Percentiles rank a stretch among this genome's conserved stretches.
Conservation (phyloP, 352 stramenopile genomes). For the Pythium dissotocum region DNA sequence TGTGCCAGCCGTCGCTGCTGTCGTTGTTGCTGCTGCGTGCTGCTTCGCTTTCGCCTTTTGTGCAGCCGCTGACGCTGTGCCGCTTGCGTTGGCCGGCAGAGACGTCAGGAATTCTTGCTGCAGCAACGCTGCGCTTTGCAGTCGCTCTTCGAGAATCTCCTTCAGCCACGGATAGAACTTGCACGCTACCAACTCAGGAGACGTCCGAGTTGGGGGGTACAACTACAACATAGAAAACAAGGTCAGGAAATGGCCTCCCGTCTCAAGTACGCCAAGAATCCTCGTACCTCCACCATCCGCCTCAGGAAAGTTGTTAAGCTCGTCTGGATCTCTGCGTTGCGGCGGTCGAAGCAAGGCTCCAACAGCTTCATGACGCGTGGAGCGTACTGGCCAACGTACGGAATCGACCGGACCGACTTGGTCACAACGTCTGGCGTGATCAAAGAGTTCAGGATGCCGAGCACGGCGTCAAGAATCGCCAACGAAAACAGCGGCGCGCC, state of each 20-base stretch:
- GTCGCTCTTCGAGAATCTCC: conserved; percentile 81
- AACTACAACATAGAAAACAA: conserved; percentile 40
- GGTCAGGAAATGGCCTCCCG: background rate
- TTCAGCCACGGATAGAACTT: conserved; percentile 90
- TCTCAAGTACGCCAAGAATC: background rate
- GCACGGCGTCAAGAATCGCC: conserved; percentile 85
- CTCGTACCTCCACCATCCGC: conserved; percentile 70
- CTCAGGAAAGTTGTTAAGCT: conserved; percentile 68
- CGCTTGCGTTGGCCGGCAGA: conserved; percentile 20
- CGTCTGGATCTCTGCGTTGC: conserved; percentile 78
- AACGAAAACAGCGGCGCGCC: conserved; percentile 80
- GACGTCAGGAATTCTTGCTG: conserved; percentile 56
- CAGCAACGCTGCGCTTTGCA: conserved; percentile 63
- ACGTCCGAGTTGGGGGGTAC: conserved; percentile 68
- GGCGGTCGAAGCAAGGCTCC: conserved; percentile 86
- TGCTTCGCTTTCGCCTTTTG: conserved; percentile 49
- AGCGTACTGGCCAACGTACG: conserved; percentile 88
- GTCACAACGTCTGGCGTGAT: conserved; percentile 73
- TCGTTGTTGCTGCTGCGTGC: background rate
- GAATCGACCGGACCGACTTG: conserved; percentile 68
- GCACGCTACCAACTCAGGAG: conserved; percentile 72
- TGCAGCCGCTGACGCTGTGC: conserved; percentile 8
- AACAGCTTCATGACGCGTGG: conserved; percentile 89
- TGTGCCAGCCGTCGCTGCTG: background rate
- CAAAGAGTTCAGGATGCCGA: conserved; percentile 87